These are phyloP conservation scores for Ophiostoma ulmi DNA, from an alignment of 2,329 filamentous ascomycete genomes.

Conservation along the genomic window DNA sequence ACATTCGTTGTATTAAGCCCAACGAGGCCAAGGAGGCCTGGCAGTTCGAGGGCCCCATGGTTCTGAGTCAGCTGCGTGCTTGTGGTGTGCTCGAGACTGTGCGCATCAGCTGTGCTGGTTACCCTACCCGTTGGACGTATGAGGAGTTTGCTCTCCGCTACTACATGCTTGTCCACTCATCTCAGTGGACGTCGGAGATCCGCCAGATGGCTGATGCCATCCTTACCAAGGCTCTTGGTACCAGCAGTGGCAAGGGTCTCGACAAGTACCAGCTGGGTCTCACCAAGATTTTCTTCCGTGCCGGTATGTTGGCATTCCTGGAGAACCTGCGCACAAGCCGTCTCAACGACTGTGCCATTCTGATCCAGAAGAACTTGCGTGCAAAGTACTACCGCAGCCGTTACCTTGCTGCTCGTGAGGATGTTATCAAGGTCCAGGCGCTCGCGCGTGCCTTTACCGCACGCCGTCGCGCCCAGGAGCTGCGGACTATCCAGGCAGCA, in stretches of 20 bases:
- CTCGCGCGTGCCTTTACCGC: slow-evolving; percentile 72
- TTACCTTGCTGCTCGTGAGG: slow-evolving; percentile 79
- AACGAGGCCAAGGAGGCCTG: slow-evolving; percentile 95
- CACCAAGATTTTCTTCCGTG: slow-evolving; percentile 99
- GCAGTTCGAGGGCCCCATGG: slow-evolving; percentile 99
- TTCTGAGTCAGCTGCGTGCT: slow-evolving; percentile 90
- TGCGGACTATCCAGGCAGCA: slow-evolving; percentile 77
- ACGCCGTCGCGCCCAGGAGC: slow-evolving; percentile 70
- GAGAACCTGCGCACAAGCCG: slow-evolving; percentile 88
- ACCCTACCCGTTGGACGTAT: slow-evolving; percentile 97
- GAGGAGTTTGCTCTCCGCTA: slow-evolving; percentile 97
- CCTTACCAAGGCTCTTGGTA: slow-evolving; percentile 77
- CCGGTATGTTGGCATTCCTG: slow-evolving; percentile 96
- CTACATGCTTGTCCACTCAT: slow-evolving; percentile 93
- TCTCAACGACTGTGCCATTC: slow-evolving; percentile 86
- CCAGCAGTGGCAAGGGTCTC: slow-evolving; percentile 63
- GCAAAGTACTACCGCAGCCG: slow-evolving; percentile 92
- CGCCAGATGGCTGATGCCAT: slow-evolving; percentile 91
- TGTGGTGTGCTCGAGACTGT: slow-evolving; percentile 99
- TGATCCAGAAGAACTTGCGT: slow-evolving; percentile 97
- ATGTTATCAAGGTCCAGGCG: slow-evolving; percentile 76
- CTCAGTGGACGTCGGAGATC: slow-evolving; percentile 89
- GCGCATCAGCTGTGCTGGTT: slow-evolving; percentile 93
- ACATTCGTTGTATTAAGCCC: slow-evolving; percentile 98
- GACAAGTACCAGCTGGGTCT: slow-evolving; percentile 98